Conservation (phyloP, 2,329 filamentous ascomycete genomes). For the Fusarium mexicanum region DNA sequence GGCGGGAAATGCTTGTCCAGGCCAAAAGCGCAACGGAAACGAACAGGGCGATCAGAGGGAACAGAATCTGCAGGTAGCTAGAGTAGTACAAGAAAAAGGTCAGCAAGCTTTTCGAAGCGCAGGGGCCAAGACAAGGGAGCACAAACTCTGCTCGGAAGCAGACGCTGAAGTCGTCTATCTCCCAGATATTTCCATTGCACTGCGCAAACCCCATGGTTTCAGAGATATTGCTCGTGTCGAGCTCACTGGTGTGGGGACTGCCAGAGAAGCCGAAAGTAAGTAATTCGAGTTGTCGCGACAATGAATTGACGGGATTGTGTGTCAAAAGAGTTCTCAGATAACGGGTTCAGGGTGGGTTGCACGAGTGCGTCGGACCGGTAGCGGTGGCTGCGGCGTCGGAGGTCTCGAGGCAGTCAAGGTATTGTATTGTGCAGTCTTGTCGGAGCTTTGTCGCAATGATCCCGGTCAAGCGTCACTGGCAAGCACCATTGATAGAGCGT, state of each 20-base stretch:
- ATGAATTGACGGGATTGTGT: constrained; percentile 1
- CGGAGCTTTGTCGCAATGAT: constrained; percentile 29
- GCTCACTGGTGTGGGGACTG: constrained; percentile 28
- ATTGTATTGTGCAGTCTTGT: constrained; percentile 2
- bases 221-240: constrained; percentile 17
- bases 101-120: constrained; percentile 3
- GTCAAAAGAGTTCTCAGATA: not conserved
- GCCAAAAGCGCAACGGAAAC: constrained; percentile 76
- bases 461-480: constrained; percentile 22
- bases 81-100: constrained; percentile 18
- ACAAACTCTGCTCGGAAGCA: constrained; percentile 76
- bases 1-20: constrained; percentile 64
- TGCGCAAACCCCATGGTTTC: constrained; percentile 60
- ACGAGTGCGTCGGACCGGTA: constrained; percentile 31
- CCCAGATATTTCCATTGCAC: constrained; percentile 69
- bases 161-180: constrained; percentile 69
- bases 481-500: constrained; percentile 22
- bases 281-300: constrained; percentile 17
- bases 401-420: constrained; percentile 11
- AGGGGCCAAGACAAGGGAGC: constrained; percentile 1
- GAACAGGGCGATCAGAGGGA: constrained; percentile 77
- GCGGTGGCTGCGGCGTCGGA: constrained; percentile 28
- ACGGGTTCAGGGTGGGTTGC: constrained; percentile 17
- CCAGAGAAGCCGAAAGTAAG: constrained; percentile 10
- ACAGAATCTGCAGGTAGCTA: constrained; percentile 69